A percentile compares a stretch with the other conserved stretches of the same genome.
Evolutionary conservation across 441 rosid species (phyloP).

Genomic region (Brassica hybrid): DNA sequence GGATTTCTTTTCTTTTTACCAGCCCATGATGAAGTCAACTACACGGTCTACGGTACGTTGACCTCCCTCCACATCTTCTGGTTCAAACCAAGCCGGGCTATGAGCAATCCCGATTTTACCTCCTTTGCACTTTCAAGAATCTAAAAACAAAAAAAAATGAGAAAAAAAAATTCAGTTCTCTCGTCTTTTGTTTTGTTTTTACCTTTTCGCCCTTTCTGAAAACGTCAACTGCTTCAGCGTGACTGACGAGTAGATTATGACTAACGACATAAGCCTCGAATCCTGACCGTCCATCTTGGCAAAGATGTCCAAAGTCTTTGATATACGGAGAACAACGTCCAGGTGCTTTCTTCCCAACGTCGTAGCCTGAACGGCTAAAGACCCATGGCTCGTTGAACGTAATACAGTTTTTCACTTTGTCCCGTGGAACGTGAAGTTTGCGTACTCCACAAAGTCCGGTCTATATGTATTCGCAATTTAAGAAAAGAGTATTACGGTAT

Average conservation of each 20-base stretch:
- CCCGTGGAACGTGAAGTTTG: conserved; percentile 47
- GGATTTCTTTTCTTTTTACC: conserved; percentile 28
- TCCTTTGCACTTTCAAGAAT: conserved; percentile 32
- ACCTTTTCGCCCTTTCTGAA: conserved; percentile 40
- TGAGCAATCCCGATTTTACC: conserved; percentile 44
- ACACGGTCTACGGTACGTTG: conserved; percentile 23
- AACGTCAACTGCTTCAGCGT: conserved; percentile 40
- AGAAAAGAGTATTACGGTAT: not conserved
- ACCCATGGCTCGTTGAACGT: conserved; percentile 50
- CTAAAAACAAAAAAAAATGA: not conserved
- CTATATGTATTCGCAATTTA: conserved; percentile 4
- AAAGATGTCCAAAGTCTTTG: not conserved
- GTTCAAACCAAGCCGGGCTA: conserved; percentile 38
- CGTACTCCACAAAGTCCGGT: conserved; percentile 40
- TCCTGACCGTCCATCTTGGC: conserved; percentile 45
- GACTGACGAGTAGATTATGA: conserved; percentile 39
- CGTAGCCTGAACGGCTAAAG: conserved; percentile 40
- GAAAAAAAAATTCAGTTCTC: not conserved
- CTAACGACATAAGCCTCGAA: conserved; percentile 36
- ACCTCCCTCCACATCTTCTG: conserved; percentile 26
- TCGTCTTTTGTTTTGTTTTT: conserved; percentile 19
- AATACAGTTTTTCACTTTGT: conserved; percentile 49
- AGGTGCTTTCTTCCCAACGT: conserved; percentile 41
- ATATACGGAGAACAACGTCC: conserved; percentile 46
- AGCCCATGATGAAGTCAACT: conserved; percentile 41